Conservation (phyloP, 179 eudicot genomes). For the Vitellaria paradoxa region DNA sequence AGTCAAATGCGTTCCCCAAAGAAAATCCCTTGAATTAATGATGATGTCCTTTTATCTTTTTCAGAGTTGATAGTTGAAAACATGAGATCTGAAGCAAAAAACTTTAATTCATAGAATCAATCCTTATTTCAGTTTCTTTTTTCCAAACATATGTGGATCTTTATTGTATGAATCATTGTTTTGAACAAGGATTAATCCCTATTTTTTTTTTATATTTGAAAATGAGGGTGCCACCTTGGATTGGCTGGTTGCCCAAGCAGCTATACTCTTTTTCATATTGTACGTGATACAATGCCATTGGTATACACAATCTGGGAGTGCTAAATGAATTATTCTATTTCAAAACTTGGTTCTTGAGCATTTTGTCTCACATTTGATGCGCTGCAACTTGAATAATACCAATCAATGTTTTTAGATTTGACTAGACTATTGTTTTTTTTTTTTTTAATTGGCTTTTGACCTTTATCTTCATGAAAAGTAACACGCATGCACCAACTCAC, state of each 20-base stretch:
- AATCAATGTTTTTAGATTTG: background rate
- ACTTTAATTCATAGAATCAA: background rate
- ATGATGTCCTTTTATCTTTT: background rate
- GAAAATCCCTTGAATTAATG: no score
- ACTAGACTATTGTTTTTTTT: background rate
- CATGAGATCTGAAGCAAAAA: background rate
- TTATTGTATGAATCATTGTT: background rate
- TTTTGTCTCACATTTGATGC: background rate
- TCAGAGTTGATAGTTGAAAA: background rate
- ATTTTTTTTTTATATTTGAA: background rate
- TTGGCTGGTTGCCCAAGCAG: background rate
- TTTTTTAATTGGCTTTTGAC: background rate
- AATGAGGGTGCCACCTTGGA: background rate
- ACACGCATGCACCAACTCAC: slow-evolving; percentile 18
- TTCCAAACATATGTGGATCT: background rate
- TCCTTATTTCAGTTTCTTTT: background rate
- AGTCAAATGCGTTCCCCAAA: no score
- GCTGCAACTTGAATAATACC: background rate
- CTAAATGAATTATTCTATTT: background rate
- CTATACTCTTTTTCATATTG: background rate
- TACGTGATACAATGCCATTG: background rate
- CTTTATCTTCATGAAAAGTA: background rate
- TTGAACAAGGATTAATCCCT: background rate
- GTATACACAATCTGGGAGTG: background rate
- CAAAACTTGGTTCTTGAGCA: background rate